Evolutionary conservation across 768 basidiomycete species (phyloP).

Genomic region (Amanita exitialis): DNA sequence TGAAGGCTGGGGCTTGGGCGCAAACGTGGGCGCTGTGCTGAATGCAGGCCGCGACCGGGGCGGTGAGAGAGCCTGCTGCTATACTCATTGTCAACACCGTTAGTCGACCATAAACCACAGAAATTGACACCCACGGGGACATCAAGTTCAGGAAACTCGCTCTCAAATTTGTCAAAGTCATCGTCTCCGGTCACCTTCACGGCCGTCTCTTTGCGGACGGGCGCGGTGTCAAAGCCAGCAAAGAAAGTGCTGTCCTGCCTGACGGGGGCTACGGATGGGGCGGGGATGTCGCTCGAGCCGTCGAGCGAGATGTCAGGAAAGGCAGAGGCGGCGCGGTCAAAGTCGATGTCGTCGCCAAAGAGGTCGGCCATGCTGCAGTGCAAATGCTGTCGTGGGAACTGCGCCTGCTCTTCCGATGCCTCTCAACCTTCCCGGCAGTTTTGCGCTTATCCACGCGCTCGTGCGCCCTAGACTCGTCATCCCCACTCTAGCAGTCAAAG

Average conservation of each 20-base stretch:
- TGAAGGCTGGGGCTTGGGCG: constrained; percentile 70
- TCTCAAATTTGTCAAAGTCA: constrained; percentile 79
- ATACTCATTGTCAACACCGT: neutral
- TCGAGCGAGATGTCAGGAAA: constrained; percentile 83
- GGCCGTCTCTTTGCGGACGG: constrained; percentile 25
- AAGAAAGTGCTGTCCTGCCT: constrained; percentile 42
- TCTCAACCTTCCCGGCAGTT: constrained; percentile 60
- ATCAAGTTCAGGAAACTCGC: constrained; percentile 76
- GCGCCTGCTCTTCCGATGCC: constrained; percentile 38
- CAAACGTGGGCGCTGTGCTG: constrained; percentile 41
- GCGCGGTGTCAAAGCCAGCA: constrained; percentile 48
- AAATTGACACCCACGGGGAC: constrained; percentile 13
- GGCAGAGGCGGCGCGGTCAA: constrained; percentile 70
- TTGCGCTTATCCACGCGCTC: constrained; percentile 63
- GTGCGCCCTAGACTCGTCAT: constrained; percentile 57
- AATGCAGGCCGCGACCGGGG: constrained; percentile 30
- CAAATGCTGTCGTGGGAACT: constrained; percentile 6
- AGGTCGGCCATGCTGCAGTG: constrained; percentile 18
- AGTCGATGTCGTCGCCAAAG: constrained; percentile 56
- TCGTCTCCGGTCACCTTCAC: constrained; percentile 82
- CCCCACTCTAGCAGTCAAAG: constrained; percentile 57
- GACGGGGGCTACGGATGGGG: constrained; percentile 22
- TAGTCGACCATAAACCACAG: neutral
- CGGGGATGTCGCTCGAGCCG: constrained; percentile 45
- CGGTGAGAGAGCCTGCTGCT: constrained; percentile 13